Percentiles rank a stretch among this genome's conserved stretches.
These are phyloP conservation scores for Rhododendron kiyosumense DNA, from an alignment of 148 eudicot species.

Conservation along the genomic window DNA sequence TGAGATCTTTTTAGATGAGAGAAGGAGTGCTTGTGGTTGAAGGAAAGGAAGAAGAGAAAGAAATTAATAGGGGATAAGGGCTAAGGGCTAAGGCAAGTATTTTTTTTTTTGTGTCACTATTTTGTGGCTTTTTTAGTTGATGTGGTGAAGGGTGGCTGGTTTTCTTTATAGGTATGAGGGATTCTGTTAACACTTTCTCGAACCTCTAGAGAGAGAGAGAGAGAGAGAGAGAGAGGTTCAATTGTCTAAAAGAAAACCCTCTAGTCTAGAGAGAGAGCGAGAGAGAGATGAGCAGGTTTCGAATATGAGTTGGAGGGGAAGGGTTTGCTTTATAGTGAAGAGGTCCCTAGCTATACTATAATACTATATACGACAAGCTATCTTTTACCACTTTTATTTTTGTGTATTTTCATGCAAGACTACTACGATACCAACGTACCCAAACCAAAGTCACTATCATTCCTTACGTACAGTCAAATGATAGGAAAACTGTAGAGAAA, in stretches of 20 bases:
- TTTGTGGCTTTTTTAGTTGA: constrained; percentile 14
- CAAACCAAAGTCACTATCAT: neutral
- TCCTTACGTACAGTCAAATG: constrained; percentile 15
- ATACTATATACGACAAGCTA: constrained; percentile 1
- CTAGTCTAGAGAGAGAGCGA: neutral
- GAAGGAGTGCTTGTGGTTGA: neutral
- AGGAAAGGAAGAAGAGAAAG: neutral
- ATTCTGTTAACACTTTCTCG: constrained; percentile 37
- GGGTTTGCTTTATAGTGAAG: constrained; percentile 8
- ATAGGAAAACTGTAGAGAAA: neutral
- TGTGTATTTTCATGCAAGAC: constrained; percentile 24
- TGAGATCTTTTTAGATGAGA: neutral
- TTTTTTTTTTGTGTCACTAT: neutral
- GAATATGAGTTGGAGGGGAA: constrained; percentile 6
- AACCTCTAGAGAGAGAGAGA: constrained; percentile 19
- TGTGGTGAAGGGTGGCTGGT: constrained; percentile 24
- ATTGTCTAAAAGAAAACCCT: neutral
- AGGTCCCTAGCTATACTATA: neutral
- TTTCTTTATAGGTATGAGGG: constrained; percentile 49
- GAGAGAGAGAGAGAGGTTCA: constrained; percentile 9
- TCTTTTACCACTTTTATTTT: constrained; percentile 5
- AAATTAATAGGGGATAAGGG: no score
- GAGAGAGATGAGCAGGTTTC: neutral
- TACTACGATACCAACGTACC: neutral
- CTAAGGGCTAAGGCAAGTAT: neutral